A percentile compares a stretch with the other conserved stretches of the same genome.
Evolutionary conservation across 345 rosid genomes (phyloP).

Genomic region (Luvunga scandens): DNA sequence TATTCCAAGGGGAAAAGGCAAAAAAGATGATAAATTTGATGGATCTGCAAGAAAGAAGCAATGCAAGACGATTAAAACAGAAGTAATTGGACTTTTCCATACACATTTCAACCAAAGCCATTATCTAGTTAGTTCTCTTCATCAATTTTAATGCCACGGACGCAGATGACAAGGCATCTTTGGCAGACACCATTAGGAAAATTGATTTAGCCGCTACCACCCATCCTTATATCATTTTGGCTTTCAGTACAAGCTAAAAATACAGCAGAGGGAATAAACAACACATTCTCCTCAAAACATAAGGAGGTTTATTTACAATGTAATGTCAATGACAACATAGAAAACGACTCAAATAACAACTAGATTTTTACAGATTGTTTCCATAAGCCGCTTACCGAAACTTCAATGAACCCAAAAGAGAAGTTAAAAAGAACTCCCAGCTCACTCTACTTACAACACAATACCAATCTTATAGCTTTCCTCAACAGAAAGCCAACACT

Average conservation of each 20-base stretch:
- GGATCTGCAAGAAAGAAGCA: neutral
- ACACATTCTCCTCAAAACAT: neutral
- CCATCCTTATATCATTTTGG: neutral
- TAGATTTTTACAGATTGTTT: constrained; percentile 38
- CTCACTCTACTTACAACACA: constrained; percentile 25
- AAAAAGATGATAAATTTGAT: neutral
- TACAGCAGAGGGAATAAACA: neutral
- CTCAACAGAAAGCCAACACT: neutral
- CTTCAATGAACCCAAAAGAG: constrained; percentile 14
- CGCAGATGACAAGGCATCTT: neutral
- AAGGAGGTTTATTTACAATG: constrained; percentile 13
- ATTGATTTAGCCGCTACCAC: neutral
- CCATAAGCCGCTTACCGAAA: constrained; percentile 16
- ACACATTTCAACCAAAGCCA: neutral
- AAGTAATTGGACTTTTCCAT: neutral
- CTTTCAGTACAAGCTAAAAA: constrained; percentile 28
- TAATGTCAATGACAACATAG: neutral
- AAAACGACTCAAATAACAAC: constrained; percentile 17
- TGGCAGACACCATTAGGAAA: neutral
- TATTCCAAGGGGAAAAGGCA: neutral
- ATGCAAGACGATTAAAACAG: neutral
- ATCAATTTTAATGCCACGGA: neutral
- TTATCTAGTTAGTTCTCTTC: neutral
- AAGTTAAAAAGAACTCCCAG: neutral
- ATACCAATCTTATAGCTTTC: neutral